Evolutionary conservation across 2,329 filamentous ascomycete genomes (phyloP), one percentile per base, ranked within the genome.

Genomic region (Fusarium temperatum): DNA sequence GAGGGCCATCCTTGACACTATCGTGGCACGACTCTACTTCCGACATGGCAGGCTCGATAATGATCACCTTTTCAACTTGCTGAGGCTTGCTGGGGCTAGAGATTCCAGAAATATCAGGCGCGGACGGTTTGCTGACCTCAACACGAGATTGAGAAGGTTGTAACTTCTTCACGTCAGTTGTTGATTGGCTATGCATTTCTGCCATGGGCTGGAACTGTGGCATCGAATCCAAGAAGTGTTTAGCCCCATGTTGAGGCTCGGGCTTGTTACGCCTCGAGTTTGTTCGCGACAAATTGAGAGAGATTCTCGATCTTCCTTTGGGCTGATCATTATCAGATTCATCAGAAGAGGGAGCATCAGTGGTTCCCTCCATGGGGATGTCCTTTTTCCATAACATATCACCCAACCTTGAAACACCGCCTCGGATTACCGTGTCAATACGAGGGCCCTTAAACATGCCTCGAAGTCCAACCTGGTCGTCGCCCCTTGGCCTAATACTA

Each of bases 391-490:
- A 90, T 28, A 90, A 74, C 59, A 90, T 83, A 57, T 90, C 89
- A 36, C 88, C 86, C 20, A 90, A 80, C 75, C 87, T 89, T 32
- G 87, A 89, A 11, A 90, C 87, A 30, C 89, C 83, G 12, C 85
- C 89, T 32, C 88, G 87, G 50, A 97, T 89, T 36, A 94, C 87
- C 36, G 90, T 93, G 69, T 94, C 93, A 71, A 96, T 90, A 63
- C 93, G 88, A 56, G 90, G 89, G 6, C 91, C 92, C 82, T 94
- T 96, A 82, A 98, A 92, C 54, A 98, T 91, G 12, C 92, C 90
- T 47, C 91, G 89, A 22, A 83, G 56, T 20, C 82, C 79, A 47
- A 78, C 66, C 44, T 77, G 76, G 18, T 84, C 82, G 22, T 83
- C 82, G 3, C 70, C 41, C 30, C 79, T 84, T 24, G 83, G 80